These are phyloP conservation scores for Mycena galericulata DNA, from an alignment of 768 basidiomycete species.

Conservation along the genomic window DNA sequence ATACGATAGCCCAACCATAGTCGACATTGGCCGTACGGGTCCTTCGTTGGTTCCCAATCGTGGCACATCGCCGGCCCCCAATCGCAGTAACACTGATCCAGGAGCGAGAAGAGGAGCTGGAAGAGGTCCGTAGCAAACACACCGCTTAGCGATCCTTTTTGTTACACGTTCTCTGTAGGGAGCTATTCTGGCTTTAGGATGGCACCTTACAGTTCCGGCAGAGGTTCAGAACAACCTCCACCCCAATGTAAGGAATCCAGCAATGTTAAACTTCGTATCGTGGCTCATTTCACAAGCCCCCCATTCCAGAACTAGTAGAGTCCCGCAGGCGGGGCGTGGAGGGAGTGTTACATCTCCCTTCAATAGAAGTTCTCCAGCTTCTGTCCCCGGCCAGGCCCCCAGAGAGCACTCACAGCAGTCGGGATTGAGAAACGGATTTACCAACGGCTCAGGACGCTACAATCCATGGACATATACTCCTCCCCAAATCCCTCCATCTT, in stretches of 20 bases:
- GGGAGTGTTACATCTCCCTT: not conserved
- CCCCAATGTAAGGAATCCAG: not conserved
- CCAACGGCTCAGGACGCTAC: not conserved
- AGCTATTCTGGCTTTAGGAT: not conserved
- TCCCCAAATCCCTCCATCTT: not conserved
- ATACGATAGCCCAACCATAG: not conserved
- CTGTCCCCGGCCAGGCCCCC: not conserved
- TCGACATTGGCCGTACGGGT: not conserved
- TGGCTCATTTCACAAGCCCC: not conserved
- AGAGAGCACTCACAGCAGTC: not conserved
- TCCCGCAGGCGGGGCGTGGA: not conserved
- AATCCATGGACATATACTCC: constrained; percentile 19
- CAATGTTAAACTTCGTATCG: not conserved
- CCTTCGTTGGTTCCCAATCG: not conserved
- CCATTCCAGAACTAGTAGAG: not conserved
- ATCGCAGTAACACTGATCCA: not conserved
- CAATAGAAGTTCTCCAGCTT: not conserved
- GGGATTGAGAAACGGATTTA: not conserved
- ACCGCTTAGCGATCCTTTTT: not conserved
- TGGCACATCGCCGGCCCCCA: not conserved
- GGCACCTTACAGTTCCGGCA: not conserved
- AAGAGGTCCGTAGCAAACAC: constrained; percentile 5
- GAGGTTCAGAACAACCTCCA: not conserved
- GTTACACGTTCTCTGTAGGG: not conserved
- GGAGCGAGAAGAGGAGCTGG: not conserved